Base-by-base conservation (phyloP, 306 rosid genomes). In the Vigna nakashimae region DNA sequence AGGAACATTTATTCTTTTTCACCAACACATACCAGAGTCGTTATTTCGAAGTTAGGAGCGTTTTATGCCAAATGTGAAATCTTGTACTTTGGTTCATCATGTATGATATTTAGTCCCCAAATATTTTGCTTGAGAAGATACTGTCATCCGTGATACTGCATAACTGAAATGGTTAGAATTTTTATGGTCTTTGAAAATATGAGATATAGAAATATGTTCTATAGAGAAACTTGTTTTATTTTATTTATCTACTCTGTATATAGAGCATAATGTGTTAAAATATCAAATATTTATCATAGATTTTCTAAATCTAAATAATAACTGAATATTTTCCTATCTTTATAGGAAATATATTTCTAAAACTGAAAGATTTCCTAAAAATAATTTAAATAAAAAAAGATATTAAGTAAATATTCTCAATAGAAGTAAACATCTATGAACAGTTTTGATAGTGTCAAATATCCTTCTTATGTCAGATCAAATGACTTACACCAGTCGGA, bases 401-500 rank as follows among this genome's bases (percentile, higher is more conserved):
- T 30, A 30, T 30, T 30, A 30, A 30, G 34, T 30, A 30, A 30
- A 30, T 30, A 30, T 30, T 30, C 34, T 30, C 28, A 26, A 26
- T 26, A 26, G 28, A 26, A 26, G 3, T 26, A 42, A 62, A 56
- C 22, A 11, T 5, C 40, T 34, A 45, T 2, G 16, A 55, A 79
- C 8, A 53, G 6, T 53, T 20, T 49, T 77, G 57, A 71, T 77
- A 5, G 16, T 66, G 49, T 65, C 57, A 49, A 52, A 3, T 66
- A 67, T 62, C 15, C 16, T 60, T 45, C 43, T 22, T 75, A 56
- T 66, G 15, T 26, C 75, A 75, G 84, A 80, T 69, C 60, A 63
- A 56, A 60, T 30, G 45, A 78, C 57, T 46, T 13, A 40, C 56
- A 45, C 64, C 42, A 51, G 68, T 52, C 22, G 52, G 73, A 62